Evolutionary conservation across 495 filamentous ascomycete genomes (phyloP).

Genomic region (Ramalina peruviana): DNA sequence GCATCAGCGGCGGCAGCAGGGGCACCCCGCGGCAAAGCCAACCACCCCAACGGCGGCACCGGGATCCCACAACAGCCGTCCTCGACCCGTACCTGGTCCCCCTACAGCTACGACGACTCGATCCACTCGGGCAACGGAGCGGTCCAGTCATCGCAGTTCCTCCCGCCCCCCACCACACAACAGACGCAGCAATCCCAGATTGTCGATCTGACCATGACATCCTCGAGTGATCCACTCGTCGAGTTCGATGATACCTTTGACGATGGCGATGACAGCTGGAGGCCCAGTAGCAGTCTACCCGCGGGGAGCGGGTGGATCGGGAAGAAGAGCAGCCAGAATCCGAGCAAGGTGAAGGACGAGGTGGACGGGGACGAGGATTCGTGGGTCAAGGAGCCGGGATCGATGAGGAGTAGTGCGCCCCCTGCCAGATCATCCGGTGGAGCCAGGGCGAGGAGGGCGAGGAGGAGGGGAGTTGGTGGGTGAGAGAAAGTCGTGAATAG

Average conservation of each 20-base stretch:
- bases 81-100: not conserved
- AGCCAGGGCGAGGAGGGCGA: not conserved
- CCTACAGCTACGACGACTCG: too few species aligned
- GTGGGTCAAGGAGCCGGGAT: too few species aligned
- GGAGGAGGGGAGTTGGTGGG: not conserved
- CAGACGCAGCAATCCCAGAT: constrained; percentile 20
- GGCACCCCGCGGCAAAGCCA: not conserved
- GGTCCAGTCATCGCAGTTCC: constrained; percentile 2
- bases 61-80: constrained; percentile 3
- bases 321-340: constrained; percentile 12
- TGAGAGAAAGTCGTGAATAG: too few species aligned
- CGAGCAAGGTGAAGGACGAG: too few species aligned
- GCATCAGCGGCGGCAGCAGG: too few species aligned
- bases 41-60: not conserved
- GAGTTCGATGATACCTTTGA: constrained; percentile 19
- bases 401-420: too few species aligned
- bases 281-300: constrained; percentile 19
- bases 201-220: constrained; percentile 29
- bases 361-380: too few species aligned
- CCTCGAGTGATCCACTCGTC: constrained; percentile 22
- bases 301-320: constrained; percentile 26
- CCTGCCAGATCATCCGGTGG: too few species aligned
- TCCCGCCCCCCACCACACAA: not conserved
- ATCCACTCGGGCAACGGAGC: not conserved
- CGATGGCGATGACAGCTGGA: constrained; percentile 19